These are phyloP conservation scores for Raffaelea ambrosiae DNA, from an alignment of 2,329 filamentous ascomycete genomes.

Conservation along the genomic window DNA sequence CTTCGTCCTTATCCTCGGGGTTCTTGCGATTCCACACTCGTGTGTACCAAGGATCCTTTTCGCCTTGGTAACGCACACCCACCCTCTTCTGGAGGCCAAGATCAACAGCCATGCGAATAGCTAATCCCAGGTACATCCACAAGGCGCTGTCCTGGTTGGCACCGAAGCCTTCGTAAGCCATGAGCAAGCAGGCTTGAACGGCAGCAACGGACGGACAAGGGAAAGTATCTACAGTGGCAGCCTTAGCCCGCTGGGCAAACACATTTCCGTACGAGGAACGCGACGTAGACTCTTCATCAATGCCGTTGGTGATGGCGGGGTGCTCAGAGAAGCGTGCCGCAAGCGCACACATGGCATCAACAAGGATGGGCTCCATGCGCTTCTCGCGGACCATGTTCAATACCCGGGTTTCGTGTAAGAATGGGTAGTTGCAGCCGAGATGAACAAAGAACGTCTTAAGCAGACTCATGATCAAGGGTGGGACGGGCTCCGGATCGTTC, in stretches of 20 bases:
- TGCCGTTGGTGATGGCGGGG: constrained; percentile 40
- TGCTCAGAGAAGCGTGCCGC: constrained; percentile 71
- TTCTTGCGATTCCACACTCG: constrained; percentile 32
- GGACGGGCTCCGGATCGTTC: constrained; percentile 60
- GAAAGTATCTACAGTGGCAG: constrained; percentile 75
- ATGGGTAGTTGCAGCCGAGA: constrained; percentile 79
- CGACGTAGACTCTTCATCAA: constrained; percentile 25
- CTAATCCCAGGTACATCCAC: constrained; percentile 89
- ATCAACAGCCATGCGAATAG: constrained; percentile 76
- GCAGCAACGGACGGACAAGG: constrained; percentile 75
- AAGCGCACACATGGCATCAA: constrained; percentile 77
- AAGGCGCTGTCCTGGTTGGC: constrained; percentile 80
- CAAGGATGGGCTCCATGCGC: constrained; percentile 71
- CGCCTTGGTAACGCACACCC: constrained; percentile 56
- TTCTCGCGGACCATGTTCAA: constrained; percentile 72
- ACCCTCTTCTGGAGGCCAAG: constrained; percentile 75
- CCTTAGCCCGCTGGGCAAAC: constrained; percentile 75
- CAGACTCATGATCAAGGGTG: constrained; percentile 66
- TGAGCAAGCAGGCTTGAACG: constrained; percentile 72
- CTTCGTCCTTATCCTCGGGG: constrained; percentile 13
- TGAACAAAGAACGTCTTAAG: constrained; percentile 75
- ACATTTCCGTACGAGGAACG: constrained; percentile 64
- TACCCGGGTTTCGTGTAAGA: constrained; percentile 65
- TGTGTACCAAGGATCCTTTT: constrained; percentile 40
- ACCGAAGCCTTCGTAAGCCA: constrained; percentile 86